phyloP scores from a whole-genome alignment of 768 basidiomycete genomes.

The Termitomyces sp. region DNA sequence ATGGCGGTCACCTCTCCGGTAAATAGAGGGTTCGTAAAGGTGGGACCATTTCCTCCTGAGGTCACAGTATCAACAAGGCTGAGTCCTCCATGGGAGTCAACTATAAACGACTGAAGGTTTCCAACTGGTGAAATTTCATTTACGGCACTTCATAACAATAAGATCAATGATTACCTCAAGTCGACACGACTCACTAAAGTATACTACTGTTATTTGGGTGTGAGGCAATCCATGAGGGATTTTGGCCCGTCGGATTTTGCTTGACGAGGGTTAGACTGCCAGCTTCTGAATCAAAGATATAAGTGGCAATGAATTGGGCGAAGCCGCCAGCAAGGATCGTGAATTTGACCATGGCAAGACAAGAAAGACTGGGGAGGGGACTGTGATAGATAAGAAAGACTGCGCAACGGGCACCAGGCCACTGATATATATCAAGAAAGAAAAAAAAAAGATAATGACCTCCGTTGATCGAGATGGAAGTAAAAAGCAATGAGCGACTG shows the following conservation, averaged over 20 bases:
- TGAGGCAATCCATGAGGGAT: slow-evolving; percentile 56
- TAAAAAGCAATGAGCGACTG: too few relatives aligned
- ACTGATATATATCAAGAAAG: not conserved
- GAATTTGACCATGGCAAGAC: slow-evolving; percentile 38
- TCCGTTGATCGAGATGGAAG: not conserved
- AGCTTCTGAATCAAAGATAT: slow-evolving; percentile 50
- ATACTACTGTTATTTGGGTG: slow-evolving; percentile 53
- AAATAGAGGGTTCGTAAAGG: slow-evolving; percentile 45
- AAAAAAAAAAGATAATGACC: not conserved
- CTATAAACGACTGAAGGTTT: slow-evolving; percentile 49
- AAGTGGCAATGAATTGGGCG: slow-evolving; percentile 40
- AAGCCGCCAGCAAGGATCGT: slow-evolving; percentile 48
- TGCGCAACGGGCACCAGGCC: not conserved
- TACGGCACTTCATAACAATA: slow-evolving; percentile 35
- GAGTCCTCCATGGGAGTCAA: slow-evolving; percentile 36
- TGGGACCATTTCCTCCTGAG: slow-evolving; percentile 46
- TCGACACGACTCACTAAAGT: slow-evolving; percentile 44
- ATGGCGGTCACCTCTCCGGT: slow-evolving; percentile 54
- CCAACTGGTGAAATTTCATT: slow-evolving; percentile 45
- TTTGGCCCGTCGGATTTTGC: slow-evolving; percentile 42
- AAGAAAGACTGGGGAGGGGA: not conserved
- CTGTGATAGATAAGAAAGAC: not conserved
- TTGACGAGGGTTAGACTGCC: slow-evolving; percentile 40
- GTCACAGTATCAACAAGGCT: slow-evolving; percentile 38
- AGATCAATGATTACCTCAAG: not conserved